Evolutionary conservation across 345 rosid genomes (phyloP).

Genomic region (Syzygium aromaticum): DNA sequence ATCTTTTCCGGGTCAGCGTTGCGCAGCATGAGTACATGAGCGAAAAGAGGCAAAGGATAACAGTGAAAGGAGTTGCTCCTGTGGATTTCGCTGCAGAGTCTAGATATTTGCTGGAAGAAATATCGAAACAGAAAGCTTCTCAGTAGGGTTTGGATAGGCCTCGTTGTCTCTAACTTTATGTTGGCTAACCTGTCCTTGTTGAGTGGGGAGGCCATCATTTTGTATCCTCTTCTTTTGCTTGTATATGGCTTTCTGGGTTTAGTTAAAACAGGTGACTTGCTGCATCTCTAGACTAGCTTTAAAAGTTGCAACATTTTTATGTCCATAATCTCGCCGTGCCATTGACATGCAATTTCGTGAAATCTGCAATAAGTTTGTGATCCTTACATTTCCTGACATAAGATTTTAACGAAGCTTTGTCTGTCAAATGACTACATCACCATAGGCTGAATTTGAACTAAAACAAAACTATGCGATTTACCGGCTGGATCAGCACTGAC

Average conservation of each 20-base stretch:
- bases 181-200: neutral
- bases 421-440: neutral
- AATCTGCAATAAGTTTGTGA: neutral
- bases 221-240: neutral
- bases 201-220: neutral
- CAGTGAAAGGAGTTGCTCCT: conserved; percentile 55
- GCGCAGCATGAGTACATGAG: conserved; percentile 69
- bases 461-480: neutral
- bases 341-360: neutral
- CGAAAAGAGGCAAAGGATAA: conserved; percentile 87
- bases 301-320: neutral
- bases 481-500: neutral
- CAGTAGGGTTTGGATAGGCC: neutral
- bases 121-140: conserved; percentile 44
- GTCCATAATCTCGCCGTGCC: neutral
- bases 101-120: conserved; percentile 61
- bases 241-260: neutral
- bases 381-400: neutral
- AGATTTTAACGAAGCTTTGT: neutral
- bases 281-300: neutral
- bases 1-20: conserved; percentile 62
- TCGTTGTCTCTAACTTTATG: neutral
- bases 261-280: neutral
- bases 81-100: conserved; percentile 77
- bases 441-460: neutral